Evolutionary conservation across 2,329 filamentous ascomycete genomes (phyloP).

Genomic region (Acarospora socialis): DNA sequence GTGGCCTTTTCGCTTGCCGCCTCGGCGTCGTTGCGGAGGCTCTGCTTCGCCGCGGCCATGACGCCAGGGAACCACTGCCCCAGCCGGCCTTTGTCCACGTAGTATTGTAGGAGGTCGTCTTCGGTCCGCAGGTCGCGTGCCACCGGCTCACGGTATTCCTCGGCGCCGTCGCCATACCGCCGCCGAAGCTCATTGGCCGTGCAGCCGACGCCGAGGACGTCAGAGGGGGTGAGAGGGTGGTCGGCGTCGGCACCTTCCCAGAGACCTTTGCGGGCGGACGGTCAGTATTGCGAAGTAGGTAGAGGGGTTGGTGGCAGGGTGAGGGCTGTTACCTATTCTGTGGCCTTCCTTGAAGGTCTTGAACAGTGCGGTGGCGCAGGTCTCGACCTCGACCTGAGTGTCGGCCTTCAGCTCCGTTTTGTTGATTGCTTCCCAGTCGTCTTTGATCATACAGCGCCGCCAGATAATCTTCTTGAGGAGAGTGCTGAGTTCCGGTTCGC

Average conservation of each 20-base stretch:
- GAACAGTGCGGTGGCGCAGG: constrained; percentile 55
- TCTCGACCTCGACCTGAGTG: constrained; percentile 44
- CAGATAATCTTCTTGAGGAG: constrained; percentile 54
- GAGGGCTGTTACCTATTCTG: constrained; percentile 41
- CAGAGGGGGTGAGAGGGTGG: constrained; percentile 36
- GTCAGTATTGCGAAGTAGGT: constrained; percentile 10
- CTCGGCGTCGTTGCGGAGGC: not conserved
- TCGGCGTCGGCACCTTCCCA: constrained; percentile 23
- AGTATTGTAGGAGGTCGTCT: constrained; percentile 49
- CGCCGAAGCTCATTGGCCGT: constrained; percentile 47
- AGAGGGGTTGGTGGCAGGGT: not conserved
- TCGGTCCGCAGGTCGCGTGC: constrained; percentile 59
- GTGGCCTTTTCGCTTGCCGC: not conserved
- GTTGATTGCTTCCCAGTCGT: constrained; percentile 73
- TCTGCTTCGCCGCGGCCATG: constrained; percentile 14
- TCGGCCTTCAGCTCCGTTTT: constrained; percentile 64
- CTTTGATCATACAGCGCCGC: constrained; percentile 70
- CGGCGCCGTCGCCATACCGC: constrained; percentile 45
- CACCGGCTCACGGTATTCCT: constrained; percentile 51
- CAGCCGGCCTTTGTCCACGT: constrained; percentile 54
- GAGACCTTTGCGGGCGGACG: constrained; percentile 3
- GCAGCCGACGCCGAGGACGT: constrained; percentile 42
- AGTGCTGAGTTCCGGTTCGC: constrained; percentile 42
- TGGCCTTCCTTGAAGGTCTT: constrained; percentile 51
- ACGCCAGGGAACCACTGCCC: constrained; percentile 49